Evolutionary conservation across 371 early-diverging fungal species (phyloP).

Genomic region (Paraphysoderma sedebokerense): DNA sequence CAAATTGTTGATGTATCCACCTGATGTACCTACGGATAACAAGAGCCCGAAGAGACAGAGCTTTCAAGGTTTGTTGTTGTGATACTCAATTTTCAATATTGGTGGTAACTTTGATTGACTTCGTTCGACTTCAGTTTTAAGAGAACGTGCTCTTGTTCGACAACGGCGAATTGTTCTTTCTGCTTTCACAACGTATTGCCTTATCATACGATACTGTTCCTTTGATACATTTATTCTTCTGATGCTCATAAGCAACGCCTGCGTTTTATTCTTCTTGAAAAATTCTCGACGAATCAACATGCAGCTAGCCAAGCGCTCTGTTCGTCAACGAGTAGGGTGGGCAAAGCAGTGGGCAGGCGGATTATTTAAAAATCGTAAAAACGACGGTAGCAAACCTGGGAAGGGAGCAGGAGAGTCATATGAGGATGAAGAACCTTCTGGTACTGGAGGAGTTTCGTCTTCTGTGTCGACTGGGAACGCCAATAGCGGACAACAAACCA

Average conservation of each 20-base stretch:
- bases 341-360: slow-evolving; percentile 31
- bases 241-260: slow-evolving; percentile 19
- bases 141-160: slow-evolving; percentile 20
- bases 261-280: slow-evolving; percentile 27
- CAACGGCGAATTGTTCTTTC: slow-evolving; percentile 16
- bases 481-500: too few relatives aligned
- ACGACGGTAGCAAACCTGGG: slow-evolving; percentile 1
- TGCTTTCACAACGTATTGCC: slow-evolving; percentile 15
- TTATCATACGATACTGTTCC: slow-evolving; percentile 22
- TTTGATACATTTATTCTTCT: slow-evolving; percentile 24
- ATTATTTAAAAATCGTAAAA: slow-evolving; percentile 8
- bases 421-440: too few relatives aligned
- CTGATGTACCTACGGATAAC: too few relatives aligned
- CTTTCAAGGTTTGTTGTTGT: too few relatives aligned
- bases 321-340: slow-evolving; percentile 22
- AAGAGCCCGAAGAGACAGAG: too few relatives aligned
- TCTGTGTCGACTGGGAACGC: too few relatives aligned
- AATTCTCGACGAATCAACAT: slow-evolving; percentile 27
- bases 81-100: too few relatives aligned
- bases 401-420: too few relatives aligned
- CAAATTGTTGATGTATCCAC: too few relatives aligned
- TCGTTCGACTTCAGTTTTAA: slow-evolving; percentile 13
- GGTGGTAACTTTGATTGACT: slow-evolving; percentile 5
- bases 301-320: slow-evolving; percentile 21
- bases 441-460: too few relatives aligned